These are phyloP conservation scores for Ophiostoma himal-ulmi DNA, from an alignment of 2,329 filamentous ascomycete genomes.

Conservation along the genomic window DNA sequence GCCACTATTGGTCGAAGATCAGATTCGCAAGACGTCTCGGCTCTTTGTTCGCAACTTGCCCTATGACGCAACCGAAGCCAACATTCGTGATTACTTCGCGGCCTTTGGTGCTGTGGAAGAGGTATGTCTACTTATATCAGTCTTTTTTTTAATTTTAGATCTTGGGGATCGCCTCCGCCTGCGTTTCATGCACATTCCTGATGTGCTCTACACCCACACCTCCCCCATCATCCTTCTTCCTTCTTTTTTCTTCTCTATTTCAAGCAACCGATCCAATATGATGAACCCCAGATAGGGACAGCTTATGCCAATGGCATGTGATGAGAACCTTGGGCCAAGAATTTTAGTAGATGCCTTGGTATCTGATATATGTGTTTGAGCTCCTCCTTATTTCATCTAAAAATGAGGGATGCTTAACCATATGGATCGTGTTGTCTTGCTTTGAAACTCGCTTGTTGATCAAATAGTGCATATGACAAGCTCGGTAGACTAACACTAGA, in stretches of 20 bases:
- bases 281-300: slow-evolving; percentile 99
- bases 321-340: slow-evolving; percentile 81
- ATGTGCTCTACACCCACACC: not conserved
- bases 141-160: not conserved
- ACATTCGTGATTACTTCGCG: slow-evolving; percentile 66
- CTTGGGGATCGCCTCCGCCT: not conserved
- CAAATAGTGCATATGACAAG: not conserved
- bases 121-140: slow-evolving; percentile 54
- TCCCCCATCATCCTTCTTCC: not conserved
- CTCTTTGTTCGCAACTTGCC: slow-evolving; percentile 86
- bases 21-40: slow-evolving; percentile 66
- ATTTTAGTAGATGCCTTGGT: slow-evolving; percentile 99
- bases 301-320: slow-evolving; percentile 85
- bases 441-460: not conserved
- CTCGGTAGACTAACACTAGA: slow-evolving; percentile 10
- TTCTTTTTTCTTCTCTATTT: not conserved
- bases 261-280: slow-evolving; percentile 42
- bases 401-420: not conserved
- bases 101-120: slow-evolving; percentile 74
- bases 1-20: slow-evolving; percentile 46
- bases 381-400: not conserved
- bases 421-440: slow-evolving; percentile 12
- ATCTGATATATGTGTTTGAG: slow-evolving; percentile 51
- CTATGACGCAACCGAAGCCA: slow-evolving; percentile 70
- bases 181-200: slow-evolving; percentile 7